phyloP scores from a whole-genome alignment of 148 eudicot genomes.

The Vaccinium myrtillus region DNA sequence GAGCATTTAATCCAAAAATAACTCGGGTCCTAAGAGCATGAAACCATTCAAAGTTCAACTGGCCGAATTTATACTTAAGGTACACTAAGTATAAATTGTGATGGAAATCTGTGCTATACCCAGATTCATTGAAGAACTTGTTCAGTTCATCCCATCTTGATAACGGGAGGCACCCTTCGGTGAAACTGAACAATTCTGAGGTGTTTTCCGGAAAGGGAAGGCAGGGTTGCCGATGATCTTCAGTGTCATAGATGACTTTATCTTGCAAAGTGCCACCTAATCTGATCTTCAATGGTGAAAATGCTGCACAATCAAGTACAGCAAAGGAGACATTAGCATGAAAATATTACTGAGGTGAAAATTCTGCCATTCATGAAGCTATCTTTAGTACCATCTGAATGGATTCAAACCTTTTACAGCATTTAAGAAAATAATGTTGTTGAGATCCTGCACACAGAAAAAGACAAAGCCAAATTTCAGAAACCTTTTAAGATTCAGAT shows the following conservation, averaged over 20 bases:
- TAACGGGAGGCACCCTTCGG: conserved; percentile 72
- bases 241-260: conserved; percentile 61
- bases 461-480: conserved; percentile 4
- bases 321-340: not conserved
- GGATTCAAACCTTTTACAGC: conserved; percentile 47
- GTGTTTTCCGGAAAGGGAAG: conserved; percentile 39
- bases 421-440: conserved; percentile 44
- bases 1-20: conserved; percentile 90
- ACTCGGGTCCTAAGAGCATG: conserved; percentile 48
- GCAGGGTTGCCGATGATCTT: conserved; percentile 50
- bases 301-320: conserved; percentile 51
- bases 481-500: not conserved
- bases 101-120: conserved; percentile 36
- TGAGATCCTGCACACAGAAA: conserved; percentile 48
- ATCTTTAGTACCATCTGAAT: not conserved
- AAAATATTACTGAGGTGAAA: not conserved
- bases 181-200: conserved; percentile 66
- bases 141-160: conserved; percentile 86
- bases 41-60: not conserved
- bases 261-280: conserved; percentile 92
- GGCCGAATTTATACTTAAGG: not conserved
- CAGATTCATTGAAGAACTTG: conserved; percentile 60
- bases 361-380: not conserved
- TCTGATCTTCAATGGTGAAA: conserved; percentile 85
- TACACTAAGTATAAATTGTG: not conserved